Conservation (phyloP, 2,329 filamentous ascomycete species). For the Myriosclerotinia scirpicola region DNA sequence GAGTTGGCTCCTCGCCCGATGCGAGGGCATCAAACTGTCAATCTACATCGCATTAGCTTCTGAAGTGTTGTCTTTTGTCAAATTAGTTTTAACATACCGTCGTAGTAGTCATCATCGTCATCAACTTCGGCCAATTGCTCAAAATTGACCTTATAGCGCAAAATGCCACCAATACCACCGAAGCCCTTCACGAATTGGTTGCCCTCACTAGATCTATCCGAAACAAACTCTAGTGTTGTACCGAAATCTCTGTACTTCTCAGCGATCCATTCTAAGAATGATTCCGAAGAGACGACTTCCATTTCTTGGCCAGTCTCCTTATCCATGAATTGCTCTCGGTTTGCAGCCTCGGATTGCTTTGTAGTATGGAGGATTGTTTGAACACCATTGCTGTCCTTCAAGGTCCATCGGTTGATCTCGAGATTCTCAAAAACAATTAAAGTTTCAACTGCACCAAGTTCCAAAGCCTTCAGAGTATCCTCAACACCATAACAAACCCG, state of each 20-base stretch:
- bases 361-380: constrained; percentile 83
- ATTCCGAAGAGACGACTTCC: constrained; percentile 83
- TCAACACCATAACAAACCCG: constrained; percentile 98
- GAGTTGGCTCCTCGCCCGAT: constrained; percentile 79
- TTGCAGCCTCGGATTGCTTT: constrained; percentile 74
- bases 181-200: constrained; percentile 99
- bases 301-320: constrained; percentile 96
- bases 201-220: constrained; percentile 93
- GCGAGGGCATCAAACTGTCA: constrained; percentile 89
- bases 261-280: constrained; percentile 99
- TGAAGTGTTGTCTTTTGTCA: constrained; percentile 19
- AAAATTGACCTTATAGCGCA: constrained; percentile 99
- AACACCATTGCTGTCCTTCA: constrained; percentile 74
- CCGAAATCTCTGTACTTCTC: constrained; percentile 99
- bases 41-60: constrained; percentile 53
- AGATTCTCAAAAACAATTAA: constrained; percentile 97
- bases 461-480: constrained; percentile 93
- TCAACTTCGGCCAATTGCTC: constrained; percentile 92
- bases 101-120: constrained; percentile 92
- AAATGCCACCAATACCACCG: constrained; percentile 93
- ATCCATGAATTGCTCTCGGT: constrained; percentile 88
- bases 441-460: constrained; percentile 90
- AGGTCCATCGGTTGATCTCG: constrained; percentile 86
- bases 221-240: constrained; percentile 93
- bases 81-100: constrained; percentile 49